Conservation (phyloP, 805 yeast species). For the Brettanomyces nanus region DNA sequence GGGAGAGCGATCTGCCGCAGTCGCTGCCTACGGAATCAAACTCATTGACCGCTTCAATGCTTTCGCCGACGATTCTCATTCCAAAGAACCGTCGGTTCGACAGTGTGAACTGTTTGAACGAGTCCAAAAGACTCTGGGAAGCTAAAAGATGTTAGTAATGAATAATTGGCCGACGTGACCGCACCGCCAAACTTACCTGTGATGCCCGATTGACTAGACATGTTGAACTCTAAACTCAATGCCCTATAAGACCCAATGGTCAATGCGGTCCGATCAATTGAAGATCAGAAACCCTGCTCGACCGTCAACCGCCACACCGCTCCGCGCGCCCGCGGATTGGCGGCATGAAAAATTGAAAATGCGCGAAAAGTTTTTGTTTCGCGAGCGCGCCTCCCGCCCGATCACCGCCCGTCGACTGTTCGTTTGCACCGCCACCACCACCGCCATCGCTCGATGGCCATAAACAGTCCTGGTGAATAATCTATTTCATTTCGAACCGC, state of each 20-base stretch:
- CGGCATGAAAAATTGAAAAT: too few relatives aligned
- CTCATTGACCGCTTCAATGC: neutral
- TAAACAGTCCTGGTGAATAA: too few relatives aligned
- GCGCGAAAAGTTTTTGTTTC: too few relatives aligned
- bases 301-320: too few relatives aligned
- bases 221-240: too few relatives aligned
- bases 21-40: too few relatives aligned
- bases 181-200: conserved; percentile 26
- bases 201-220: conserved; percentile 68
- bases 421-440: neutral
- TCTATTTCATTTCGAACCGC: too few relatives aligned
- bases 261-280: too few relatives aligned
- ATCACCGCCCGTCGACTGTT: neutral
- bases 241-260: too few relatives aligned
- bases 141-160: conserved; percentile 23
- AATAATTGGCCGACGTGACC: conserved; percentile 16
- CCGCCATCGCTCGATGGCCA: neutral
- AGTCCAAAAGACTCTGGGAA: conserved; percentile 33
- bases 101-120: conserved; percentile 36
- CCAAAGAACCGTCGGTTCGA: conserved; percentile 22
- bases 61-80: conserved; percentile 20
- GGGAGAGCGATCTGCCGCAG: neutral
- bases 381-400: neutral
- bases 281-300: too few relatives aligned
- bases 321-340: too few relatives aligned